Evolutionary conservation across 768 basidiomycete genomes (phyloP), one percentile per base, ranked within the genome.

Genomic region (Lactifluus hygrophoroides): DNA sequence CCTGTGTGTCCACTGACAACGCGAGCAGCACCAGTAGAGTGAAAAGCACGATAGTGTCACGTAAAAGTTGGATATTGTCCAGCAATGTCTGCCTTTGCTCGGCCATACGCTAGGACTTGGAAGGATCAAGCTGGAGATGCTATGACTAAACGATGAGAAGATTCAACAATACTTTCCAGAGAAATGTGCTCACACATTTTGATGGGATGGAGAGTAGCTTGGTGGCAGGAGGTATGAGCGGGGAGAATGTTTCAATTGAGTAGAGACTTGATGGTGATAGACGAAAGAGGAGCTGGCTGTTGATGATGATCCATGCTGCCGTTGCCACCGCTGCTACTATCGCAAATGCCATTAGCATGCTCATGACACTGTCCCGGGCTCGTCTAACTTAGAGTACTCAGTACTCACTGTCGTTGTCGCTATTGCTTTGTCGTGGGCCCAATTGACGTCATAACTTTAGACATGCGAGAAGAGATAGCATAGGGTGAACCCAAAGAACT

Each of bases 1-100:
- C 86, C 87, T 66, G 88, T 91, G 71, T 93, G 91, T 34, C 91
- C 91, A 64, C 87, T 88, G 43, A 90, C 87, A 49, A 90, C 91
- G 43, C 91, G 78, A 3, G 91, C 91, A 50, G 88, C 83, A 53
- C 88, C 91, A 8, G 88, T 86, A 5, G 90, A 0, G 91, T 94
- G 72, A 93, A 94, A 46, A 89, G 74, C 23, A 94, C 83, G 63
- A 94, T 89, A 7, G 79, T 84, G 82, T 93, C 91, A 51, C 91
- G 85, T 60, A 91, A 75, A 28, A 93, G 77, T 68, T 86, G 82
- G 66, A 92, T 88, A 71, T 94, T 94, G 54, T 76, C 71, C 63
- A 76, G 69, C 64, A 94, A 74, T 17, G 71, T 73, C 3, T 75
- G 65, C 65, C 77, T 83, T 68, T 94, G 79, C 56, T 86, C 82